Conservation (phyloP, 2,329 filamentous ascomycete genomes). For the Diplodia mutila region DNA sequence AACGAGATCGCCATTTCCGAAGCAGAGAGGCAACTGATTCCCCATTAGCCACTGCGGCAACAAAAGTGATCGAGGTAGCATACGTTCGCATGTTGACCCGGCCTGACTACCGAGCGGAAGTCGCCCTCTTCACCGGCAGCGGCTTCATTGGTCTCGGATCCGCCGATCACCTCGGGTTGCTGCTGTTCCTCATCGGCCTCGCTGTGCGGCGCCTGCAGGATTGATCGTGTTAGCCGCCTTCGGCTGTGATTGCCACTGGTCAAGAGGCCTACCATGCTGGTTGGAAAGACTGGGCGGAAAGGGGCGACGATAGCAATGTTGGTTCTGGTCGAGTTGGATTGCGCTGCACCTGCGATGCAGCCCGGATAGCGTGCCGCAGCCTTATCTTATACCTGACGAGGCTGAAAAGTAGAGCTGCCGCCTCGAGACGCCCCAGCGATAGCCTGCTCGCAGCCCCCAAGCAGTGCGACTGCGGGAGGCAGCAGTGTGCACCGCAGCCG, state of each 20-base stretch:
- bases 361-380: slow-evolving; percentile 1
- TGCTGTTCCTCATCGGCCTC: not conserved
- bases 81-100: not conserved
- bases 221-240: not conserved
- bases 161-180: not conserved
- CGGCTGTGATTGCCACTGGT: not conserved
- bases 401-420: not conserved
- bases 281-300: not conserved
- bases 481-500: not conserved
- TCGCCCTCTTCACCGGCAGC: not conserved
- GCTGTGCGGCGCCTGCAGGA: slow-evolving; percentile 2
- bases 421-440: not conserved
- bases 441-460: not conserved
- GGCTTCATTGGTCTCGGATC: not conserved
- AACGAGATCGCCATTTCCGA: not conserved
- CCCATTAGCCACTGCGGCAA: not conserved
- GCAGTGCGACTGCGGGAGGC: not conserved
- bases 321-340: not conserved
- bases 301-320: not conserved
- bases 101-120: not conserved
- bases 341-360: not conserved
- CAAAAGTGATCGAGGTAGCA: not conserved
- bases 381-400: slow-evolving; percentile 5
- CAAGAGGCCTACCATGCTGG: not conserved
- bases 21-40: not conserved